These are phyloP conservation scores for Trichoderma cornu-damae DNA, from an alignment of 2,329 filamentous ascomycete species.

Conservation along the genomic window DNA sequence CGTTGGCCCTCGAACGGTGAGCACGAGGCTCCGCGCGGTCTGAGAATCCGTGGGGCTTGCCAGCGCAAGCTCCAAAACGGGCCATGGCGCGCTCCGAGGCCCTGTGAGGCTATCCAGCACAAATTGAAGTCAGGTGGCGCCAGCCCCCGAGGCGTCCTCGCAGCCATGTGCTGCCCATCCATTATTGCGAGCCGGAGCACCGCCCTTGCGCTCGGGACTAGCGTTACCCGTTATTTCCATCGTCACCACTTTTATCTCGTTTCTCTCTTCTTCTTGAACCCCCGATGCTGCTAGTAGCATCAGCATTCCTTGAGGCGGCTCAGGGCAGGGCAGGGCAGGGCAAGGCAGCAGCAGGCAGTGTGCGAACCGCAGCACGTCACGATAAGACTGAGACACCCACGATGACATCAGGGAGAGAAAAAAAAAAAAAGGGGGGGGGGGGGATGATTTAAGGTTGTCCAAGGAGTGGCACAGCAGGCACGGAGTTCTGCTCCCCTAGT, in stretches of 20 bases:
- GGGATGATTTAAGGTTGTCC: background rate
- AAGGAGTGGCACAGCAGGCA: background rate
- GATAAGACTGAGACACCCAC: slow-evolving; percentile 12
- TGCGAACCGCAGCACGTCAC: slow-evolving; percentile 14
- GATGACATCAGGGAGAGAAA: slow-evolving; percentile 9
- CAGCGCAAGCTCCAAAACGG: background rate
- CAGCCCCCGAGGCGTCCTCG: slow-evolving; percentile 17
- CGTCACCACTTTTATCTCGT: background rate
- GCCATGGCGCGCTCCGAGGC: background rate
- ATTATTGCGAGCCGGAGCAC: background rate
- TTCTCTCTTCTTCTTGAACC: background rate
- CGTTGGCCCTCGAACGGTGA: background rate
- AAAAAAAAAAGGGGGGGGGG: too few species aligned
- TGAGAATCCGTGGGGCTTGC: background rate
- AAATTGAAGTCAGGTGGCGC: slow-evolving; percentile 9
- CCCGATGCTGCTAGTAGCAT: background rate
- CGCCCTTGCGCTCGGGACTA: slow-evolving; percentile 3
- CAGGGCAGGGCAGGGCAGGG: background rate
- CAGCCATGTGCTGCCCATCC: background rate
- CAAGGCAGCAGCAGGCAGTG: slow-evolving; percentile 3
- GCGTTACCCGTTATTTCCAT: background rate
- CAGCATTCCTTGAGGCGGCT: background rate
- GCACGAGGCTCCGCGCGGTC: slow-evolving; percentile 13
- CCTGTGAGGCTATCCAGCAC: slow-evolving; percentile 13
- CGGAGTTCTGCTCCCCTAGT: background rate